Base-by-base conservation (phyloP, 2,329 filamentous ascomycete genomes). In the Penicillium sp. region DNA sequence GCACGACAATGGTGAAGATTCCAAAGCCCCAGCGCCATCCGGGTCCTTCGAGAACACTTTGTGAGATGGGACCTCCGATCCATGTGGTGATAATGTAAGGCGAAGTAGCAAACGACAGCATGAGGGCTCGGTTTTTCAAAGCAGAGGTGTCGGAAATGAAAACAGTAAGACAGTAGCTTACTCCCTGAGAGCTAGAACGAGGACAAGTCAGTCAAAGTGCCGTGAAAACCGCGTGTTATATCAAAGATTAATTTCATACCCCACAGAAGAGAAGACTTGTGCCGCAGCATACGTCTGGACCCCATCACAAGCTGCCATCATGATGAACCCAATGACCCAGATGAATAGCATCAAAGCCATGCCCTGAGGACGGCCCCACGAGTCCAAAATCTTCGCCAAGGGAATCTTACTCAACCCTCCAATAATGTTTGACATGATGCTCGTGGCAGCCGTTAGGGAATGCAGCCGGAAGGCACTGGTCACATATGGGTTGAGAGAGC, bases 91-190 rank as follows among this genome's bases (percentile, higher is more conserved):
- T 85, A 61, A 82, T 79, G 54, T 88, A 86, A 1, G 86, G 85
- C 0, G 84, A 84, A 16, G 72, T 76, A 24, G 80, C 76, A 53
- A 86, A 80, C 0, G 83, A 84, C 55, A 83, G 80, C 61, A 83
- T 81, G 47, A 88, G 77, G 21, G 81, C 81, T 60, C 85, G 77
- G 59, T 86, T 85, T 45, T 77, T 78, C 41, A 88, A 74, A 1
- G 77, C 77, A 0, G 85, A 83, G 0, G 83, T 86, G 61, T 88
- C 86, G 22, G 85, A 82, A 48, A 85, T 78, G 63, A 88, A 83
- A 40, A 88, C 77, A 42, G 76, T 77, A 1, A 87, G 68, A 32
- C 78, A 80, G 57, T 83, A 84, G 31, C 75, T 74, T 10, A 87
- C 43, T 27, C 49, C 49, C 39, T 47, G 49, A 5, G 49, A 52